phyloP scores from a whole-genome alignment of 1,139 yeast genomes.

The Lodderomyces theae region DNA sequence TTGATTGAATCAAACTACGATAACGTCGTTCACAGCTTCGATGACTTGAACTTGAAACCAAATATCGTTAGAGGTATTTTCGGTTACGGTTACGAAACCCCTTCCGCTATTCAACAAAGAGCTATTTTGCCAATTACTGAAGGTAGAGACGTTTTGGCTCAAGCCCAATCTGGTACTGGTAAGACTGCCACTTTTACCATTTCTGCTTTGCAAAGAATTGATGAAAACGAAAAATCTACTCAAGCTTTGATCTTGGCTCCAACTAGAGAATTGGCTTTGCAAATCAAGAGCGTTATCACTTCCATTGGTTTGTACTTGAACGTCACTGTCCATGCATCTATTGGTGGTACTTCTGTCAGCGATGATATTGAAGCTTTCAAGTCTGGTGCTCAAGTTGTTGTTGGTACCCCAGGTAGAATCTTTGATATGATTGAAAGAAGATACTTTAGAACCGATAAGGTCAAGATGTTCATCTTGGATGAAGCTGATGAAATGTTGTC shows the following conservation, averaged over 20 bases:
- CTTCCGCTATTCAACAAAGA: slow-evolving; percentile 98
- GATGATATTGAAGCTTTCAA: slow-evolving; percentile 92
- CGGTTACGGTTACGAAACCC: slow-evolving; percentile 97
- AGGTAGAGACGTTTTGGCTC: slow-evolving; percentile 97
- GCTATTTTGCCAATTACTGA: slow-evolving; percentile 96
- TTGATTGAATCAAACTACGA: slow-evolving; percentile 96
- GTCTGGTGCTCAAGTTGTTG: slow-evolving; percentile 93
- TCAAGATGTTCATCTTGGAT: slow-evolving; percentile 96
- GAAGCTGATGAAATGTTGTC: slow-evolving; percentile 99
- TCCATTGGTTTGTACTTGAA: slow-evolving; percentile 93
- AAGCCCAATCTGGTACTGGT: slow-evolving; percentile 99
- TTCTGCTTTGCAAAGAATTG: slow-evolving; percentile 92
- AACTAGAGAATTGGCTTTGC: slow-evolving; percentile 97
- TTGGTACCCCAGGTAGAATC: slow-evolving; percentile 99
- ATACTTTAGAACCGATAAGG: slow-evolving; percentile 80
- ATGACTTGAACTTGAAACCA: slow-evolving; percentile 80
- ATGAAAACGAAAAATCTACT: slow-evolving; percentile 69
- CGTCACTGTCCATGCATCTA: slow-evolving; percentile 94
- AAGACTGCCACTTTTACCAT: slow-evolving; percentile 99
- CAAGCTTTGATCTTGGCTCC: slow-evolving; percentile 97
- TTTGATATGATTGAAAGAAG: slow-evolving; percentile 96
- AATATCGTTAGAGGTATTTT: slow-evolving; percentile 83
- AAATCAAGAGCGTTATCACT: slow-evolving; percentile 93
- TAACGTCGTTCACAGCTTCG: slow-evolving; percentile 87
- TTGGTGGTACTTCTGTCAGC: slow-evolving; percentile 93